Percentiles rank a stretch among this genome's conserved stretches.
These are phyloP conservation scores for Stephanocyclus meneghinianus DNA, from an alignment of 352 stramenopile species.

Conservation along the genomic window DNA sequence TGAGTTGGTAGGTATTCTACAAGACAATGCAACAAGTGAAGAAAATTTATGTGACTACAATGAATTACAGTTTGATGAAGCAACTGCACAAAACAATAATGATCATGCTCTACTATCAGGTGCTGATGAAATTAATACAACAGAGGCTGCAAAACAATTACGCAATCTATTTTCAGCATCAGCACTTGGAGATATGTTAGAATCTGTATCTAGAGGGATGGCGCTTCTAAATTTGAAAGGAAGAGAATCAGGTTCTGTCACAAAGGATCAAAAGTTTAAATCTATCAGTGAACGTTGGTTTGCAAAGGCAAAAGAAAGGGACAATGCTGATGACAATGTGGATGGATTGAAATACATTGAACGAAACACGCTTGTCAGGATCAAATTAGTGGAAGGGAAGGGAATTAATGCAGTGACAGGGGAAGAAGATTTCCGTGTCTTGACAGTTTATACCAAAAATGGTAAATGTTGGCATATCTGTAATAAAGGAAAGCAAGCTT, in stretches of 20 bases:
- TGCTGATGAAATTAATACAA: neutral
- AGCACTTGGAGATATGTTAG: neutral
- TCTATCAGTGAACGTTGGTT: slow-evolving; percentile 6
- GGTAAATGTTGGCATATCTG: slow-evolving; percentile 7
- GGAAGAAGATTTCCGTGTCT: neutral
- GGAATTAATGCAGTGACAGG: slow-evolving; percentile 1
- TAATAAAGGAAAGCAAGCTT: slow-evolving; percentile 7
- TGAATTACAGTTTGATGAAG: neutral
- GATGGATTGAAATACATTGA: neutral
- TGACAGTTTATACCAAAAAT: slow-evolving; percentile 10
- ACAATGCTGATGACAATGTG: neutral
- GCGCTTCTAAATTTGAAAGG: slow-evolving; percentile 1
- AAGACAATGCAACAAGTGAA: slow-evolving; percentile 4
- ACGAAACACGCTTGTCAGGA: neutral
- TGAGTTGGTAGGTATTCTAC: neutral
- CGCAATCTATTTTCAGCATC: slow-evolving; percentile 6
- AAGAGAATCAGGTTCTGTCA: neutral
- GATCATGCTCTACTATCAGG: neutral
- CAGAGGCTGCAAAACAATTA: slow-evolving; percentile 3
- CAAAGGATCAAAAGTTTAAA: slow-evolving; percentile 5
- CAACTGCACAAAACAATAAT: slow-evolving; percentile 1
- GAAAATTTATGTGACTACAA: neutral
- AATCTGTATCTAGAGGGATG: neutral
- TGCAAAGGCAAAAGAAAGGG: neutral
- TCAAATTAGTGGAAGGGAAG: neutral